Percentiles rank a stretch among this genome's conserved stretches.
Evolutionary conservation across 768 basidiomycete genomes (phyloP).

Genomic region (Strobilomyces dryophilus): DNA sequence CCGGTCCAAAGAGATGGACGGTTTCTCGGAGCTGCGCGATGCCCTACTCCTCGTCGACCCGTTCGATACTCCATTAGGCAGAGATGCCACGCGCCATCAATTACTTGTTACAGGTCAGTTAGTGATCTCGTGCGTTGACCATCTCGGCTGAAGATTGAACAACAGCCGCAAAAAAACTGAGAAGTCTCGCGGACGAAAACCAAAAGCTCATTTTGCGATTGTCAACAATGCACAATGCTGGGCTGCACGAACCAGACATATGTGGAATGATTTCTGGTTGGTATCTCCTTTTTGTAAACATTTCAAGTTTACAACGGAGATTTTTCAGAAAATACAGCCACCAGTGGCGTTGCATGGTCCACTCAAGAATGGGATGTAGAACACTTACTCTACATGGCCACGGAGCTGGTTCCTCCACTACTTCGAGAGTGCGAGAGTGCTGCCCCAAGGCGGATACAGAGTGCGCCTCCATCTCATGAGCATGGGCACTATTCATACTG

Average conservation of each 20-base stretch:
- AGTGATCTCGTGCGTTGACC: not conserved
- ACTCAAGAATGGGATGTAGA: constrained; percentile 3
- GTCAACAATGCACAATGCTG: constrained; percentile 10
- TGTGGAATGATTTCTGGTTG: constrained; percentile 3
- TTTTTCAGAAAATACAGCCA: constrained; percentile 7
- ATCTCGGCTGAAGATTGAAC: constrained; percentile 1
- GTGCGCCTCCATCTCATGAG: not conserved
- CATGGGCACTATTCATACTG: constrained; percentile 7
- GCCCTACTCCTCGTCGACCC: constrained; percentile 24
- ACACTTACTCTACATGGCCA: not conserved
- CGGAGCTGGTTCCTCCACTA: not conserved
- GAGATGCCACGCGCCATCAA: constrained; percentile 29
- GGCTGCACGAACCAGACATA: not conserved
- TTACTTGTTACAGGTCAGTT: constrained; percentile 23
- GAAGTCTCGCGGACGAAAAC: constrained; percentile 23
- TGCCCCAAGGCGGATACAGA: constrained; percentile 7
- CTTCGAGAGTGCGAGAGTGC: constrained; percentile 2
- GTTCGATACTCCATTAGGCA: constrained; percentile 19
- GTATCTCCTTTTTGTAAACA: constrained; percentile 2
- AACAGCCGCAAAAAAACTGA: constrained; percentile 49
- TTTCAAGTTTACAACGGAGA: not conserved
- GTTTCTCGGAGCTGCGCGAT: constrained; percentile 29
- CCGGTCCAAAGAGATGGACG: constrained; percentile 28
- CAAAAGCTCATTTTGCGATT: constrained; percentile 14
- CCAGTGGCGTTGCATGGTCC: constrained; percentile 5